Conservation (phyloP, 2,329 filamentous ascomycete genomes). For the Stachybotrys chartarum region DNA sequence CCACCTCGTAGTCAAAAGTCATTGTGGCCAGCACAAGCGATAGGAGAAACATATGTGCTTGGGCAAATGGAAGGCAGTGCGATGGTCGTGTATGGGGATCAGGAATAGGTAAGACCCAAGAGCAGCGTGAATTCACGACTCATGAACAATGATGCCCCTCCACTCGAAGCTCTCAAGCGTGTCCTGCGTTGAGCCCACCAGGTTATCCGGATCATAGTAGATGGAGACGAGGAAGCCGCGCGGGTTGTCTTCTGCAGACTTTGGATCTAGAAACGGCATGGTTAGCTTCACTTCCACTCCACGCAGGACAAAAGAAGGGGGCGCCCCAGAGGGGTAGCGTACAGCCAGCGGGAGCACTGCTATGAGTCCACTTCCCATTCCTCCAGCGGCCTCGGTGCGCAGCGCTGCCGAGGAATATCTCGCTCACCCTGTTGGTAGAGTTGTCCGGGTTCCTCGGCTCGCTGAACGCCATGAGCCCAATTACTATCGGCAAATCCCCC, state of each 20-base stretch:
- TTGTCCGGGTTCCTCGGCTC: background rate
- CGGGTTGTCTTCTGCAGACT: conserved; percentile 14
- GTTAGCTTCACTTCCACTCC: background rate
- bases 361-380: conserved; percentile 14
- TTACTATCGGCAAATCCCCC: conserved; percentile 28
- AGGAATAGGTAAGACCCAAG: too few relatives aligned
- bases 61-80: too few relatives aligned
- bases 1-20: too few relatives aligned
- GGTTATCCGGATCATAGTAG: conserved; percentile 22
- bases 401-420: conserved; percentile 13
- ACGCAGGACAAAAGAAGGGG: background rate
- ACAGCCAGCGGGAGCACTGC: conserved; percentile 16
- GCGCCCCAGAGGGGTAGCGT: conserved; percentile 6
- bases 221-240: conserved; percentile 26
- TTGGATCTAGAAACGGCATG: conserved; percentile 11
- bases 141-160: conserved; percentile 11
- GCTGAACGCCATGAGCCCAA: conserved; percentile 32
- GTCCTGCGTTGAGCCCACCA: conserved; percentile 14
- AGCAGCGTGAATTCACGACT: background rate
- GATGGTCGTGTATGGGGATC: too few relatives aligned
- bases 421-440: conserved; percentile 5
- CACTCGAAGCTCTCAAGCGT: conserved; percentile 18
- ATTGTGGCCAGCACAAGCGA: too few relatives aligned
- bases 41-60: too few relatives aligned
- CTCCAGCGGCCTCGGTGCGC: conserved; percentile 15